Base-by-base conservation (phyloP, 139 green algal species). In the Edaphochlamys debaryana region DNA sequence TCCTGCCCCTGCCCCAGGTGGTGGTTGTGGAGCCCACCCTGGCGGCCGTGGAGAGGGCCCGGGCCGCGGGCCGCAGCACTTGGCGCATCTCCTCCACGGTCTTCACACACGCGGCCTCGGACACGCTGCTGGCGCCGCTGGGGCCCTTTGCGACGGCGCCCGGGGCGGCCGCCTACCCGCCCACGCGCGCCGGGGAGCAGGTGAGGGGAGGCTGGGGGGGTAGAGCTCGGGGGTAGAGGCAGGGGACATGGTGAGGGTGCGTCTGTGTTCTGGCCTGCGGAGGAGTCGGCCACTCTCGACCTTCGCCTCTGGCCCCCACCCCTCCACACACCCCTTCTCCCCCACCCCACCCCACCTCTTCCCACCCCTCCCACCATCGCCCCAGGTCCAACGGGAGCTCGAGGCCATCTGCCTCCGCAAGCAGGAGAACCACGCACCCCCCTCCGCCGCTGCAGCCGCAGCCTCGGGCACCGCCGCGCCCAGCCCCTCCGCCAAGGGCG, bases 21-120 rank as follows among this genome's bases (percentile, higher is more conserved):
- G 80, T 98, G 36, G 93, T 94, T 54, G 93, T 87, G 0, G 78
- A 94, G 11, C 89, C 84, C 22, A 98, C 95, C 30, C 58, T 91
- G 68, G 77, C 79, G 19, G 96, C 95, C 4, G 74, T 93, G 30
- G 80, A 89, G 13, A 56, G n/a, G 4, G 94, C 94, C 7, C 37
- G 74, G 23, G 67, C 69, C 8, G 87, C 88, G 13, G 94, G 96
- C 0, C 83, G 90, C 32, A 88, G 87, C 67, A 83, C 88, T 1
- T 99, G 96, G 96, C 87, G 96, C 4, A 93, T 99, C 0, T 96
- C 90, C 54, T 95, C 87, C 60, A 99, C 96, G 1, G 90, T 99
- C 41, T 98, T 98, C 83, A 85, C 66, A 1, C 96, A 98, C 67
- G 41, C 58, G 5, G 72, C 79, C 41, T 80, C 38, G 20, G 79